phyloP scores from a whole-genome alignment of 345 rosid species.

The Clausena lansium region DNA sequence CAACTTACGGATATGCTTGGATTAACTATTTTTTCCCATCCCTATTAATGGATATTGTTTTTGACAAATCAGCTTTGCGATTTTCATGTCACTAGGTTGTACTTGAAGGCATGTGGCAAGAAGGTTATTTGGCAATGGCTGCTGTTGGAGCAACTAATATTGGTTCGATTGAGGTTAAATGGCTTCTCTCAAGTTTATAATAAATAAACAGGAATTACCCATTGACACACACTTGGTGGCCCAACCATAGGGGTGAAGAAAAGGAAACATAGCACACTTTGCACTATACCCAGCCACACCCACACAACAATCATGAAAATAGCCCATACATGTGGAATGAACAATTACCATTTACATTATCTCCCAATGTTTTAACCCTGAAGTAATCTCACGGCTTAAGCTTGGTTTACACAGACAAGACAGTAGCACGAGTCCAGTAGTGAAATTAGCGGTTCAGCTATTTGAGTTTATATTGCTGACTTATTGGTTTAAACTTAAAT shows the following conservation, averaged over 20 bases:
- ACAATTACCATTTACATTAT: background rate
- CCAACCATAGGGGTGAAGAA: background rate
- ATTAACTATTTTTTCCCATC: background rate
- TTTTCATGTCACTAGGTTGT: slow-evolving; percentile 58
- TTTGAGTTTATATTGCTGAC: background rate
- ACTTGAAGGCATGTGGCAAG: slow-evolving; percentile 87
- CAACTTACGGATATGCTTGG: background rate
- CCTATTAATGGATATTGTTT: background rate
- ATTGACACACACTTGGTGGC: background rate
- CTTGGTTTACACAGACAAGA: background rate
- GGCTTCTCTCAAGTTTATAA: background rate
- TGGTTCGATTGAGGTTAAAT: slow-evolving; percentile 86
- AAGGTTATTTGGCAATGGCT: slow-evolving; percentile 88
- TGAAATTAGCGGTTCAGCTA: background rate
- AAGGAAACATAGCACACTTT: background rate
- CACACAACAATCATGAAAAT: background rate
- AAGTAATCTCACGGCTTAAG: background rate
- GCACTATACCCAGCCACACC: background rate
- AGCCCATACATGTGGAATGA: background rate
- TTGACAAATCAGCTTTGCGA: background rate
- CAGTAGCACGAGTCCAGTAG: background rate
- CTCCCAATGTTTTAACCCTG: background rate
- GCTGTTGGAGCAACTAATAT: slow-evolving; percentile 95
- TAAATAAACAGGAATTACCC: background rate
- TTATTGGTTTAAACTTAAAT: slow-evolving; percentile 11